phyloP scores from a whole-genome alignment of 1,139 yeast genomes.

The Saccharomyces pastorianus region DNA sequence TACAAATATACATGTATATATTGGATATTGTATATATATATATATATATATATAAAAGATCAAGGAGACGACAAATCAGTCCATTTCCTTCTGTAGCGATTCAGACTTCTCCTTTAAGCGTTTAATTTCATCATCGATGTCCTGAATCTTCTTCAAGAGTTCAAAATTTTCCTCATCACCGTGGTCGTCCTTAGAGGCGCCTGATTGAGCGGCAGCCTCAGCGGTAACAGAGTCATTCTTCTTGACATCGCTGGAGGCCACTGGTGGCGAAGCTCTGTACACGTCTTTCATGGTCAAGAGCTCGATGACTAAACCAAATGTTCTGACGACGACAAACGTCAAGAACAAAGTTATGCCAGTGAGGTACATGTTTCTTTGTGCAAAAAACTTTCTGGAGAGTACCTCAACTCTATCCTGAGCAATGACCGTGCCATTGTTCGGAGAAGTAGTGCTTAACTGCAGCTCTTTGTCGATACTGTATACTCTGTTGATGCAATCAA shows the following conservation, averaged over 20 bases:
- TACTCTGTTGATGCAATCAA: slow-evolving; percentile 84
- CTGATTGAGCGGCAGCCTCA: slow-evolving; percentile 26
- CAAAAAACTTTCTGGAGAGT: slow-evolving; percentile 71
- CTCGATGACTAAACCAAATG: slow-evolving; percentile 76
- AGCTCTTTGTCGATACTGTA: slow-evolving; percentile 62
- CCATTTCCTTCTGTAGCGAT: slow-evolving; percentile 49
- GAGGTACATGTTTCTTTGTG: slow-evolving; percentile 93
- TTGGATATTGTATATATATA: neutral
- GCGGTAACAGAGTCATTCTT: slow-evolving; percentile 21
- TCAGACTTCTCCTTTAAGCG: slow-evolving; percentile 66
- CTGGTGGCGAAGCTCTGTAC: slow-evolving; percentile 20
- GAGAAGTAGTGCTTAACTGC: slow-evolving; percentile 15
- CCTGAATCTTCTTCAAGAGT: slow-evolving; percentile 49
- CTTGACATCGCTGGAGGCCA: slow-evolving; percentile 17
- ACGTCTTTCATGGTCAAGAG: slow-evolving; percentile 55
- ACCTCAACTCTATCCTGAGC: slow-evolving; percentile 25
- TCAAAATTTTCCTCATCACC: slow-evolving; percentile 37
- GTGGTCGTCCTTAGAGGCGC: slow-evolving; percentile 19
- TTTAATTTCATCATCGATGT: slow-evolving; percentile 55
- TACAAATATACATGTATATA: no score
- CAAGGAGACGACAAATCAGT: neutral
- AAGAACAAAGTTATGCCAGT: slow-evolving; percentile 93
- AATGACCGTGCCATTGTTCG: slow-evolving; percentile 9
- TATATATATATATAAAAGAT: neutral
- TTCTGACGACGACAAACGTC: slow-evolving; percentile 76